Evolutionary conservation across 306 rosid genomes (phyloP).

Genomic region (Pueraria montana): DNA sequence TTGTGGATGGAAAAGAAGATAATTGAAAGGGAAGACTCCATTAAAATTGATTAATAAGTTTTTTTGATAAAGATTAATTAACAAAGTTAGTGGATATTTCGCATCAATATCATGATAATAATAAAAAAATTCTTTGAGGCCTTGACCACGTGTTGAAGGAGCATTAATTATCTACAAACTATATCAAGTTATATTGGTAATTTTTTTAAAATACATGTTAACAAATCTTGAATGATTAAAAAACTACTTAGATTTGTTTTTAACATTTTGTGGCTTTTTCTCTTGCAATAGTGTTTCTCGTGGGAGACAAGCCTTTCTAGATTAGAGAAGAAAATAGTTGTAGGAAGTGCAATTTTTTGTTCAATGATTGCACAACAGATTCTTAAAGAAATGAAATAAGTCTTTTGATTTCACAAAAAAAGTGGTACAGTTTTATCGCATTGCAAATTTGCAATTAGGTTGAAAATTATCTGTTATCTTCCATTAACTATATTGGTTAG

Average conservation of each 20-base stretch:
- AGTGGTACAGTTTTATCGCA: background rate
- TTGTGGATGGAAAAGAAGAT: no score
- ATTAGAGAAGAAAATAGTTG: background rate
- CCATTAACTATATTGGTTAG: background rate
- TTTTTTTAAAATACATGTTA: background rate
- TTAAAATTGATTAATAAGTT: no score
- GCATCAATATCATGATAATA: no score
- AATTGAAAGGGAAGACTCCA: no score
- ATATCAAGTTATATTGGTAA: background rate
- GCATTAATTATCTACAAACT: no score
- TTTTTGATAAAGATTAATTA: no score
- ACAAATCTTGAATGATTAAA: background rate
- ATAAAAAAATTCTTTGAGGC: no score
- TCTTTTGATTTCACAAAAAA: no score
- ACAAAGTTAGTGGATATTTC: no score
- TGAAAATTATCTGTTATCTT: background rate
- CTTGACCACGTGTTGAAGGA: background rate
- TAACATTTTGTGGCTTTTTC: background rate
- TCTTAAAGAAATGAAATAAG: no score
- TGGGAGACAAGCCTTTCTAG: background rate
- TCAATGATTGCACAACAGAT: no score
- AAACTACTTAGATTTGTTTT: background rate
- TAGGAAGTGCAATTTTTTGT: background rate
- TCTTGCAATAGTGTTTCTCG: conserved; percentile 31
- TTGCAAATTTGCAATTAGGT: background rate